A percentile compares a stretch with the other conserved stretches of the same genome.
Evolutionary conservation across 192 early-diverging fungal species (phyloP).

Genomic region (Helicostylum pulchrum): DNA sequence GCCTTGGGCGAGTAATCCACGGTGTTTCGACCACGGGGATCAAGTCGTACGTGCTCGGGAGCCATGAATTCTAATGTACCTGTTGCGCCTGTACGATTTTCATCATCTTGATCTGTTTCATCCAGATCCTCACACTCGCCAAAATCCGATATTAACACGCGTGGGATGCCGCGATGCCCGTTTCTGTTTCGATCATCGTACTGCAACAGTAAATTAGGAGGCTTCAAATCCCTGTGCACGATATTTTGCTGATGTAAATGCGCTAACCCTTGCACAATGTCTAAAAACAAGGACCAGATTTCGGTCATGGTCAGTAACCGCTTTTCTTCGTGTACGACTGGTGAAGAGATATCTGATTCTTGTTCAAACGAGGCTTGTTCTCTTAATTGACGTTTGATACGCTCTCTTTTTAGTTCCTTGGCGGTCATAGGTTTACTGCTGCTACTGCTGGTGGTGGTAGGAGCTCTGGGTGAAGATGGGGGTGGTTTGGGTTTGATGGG

Average conservation of each 20-base stretch:
- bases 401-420: constrained; percentile 27
- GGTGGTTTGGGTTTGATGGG: constrained; percentile 19
- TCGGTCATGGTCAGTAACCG: constrained; percentile 56
- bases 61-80: constrained; percentile 95
- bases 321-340: constrained; percentile 12
- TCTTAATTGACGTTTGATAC: constrained; percentile 20
- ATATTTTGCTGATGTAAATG: constrained; percentile 88
- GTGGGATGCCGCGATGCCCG: constrained; percentile 42
- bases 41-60: constrained; percentile 60
- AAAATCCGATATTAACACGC: constrained; percentile 92
- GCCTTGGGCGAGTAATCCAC: constrained; percentile 81
- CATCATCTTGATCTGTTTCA: constrained; percentile 58
- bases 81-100: constrained; percentile 83
- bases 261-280: constrained; percentile 85
- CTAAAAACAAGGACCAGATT: constrained; percentile 86
- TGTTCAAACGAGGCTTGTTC: constrained; percentile 21
- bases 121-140: constrained; percentile 93
- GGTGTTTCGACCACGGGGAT: constrained; percentile 59
- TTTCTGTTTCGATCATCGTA: constrained; percentile 44
- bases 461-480: no score
- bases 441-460: no score
- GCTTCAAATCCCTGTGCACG: constrained; percentile 93
- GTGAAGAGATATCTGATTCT: neutral
- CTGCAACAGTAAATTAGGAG: constrained; percentile 85
- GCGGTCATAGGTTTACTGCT: constrained; percentile 1